These are phyloP conservation scores for Cymbidium sinense DNA, from an alignment of 106 monocot genomes.

Conservation along the genomic window DNA sequence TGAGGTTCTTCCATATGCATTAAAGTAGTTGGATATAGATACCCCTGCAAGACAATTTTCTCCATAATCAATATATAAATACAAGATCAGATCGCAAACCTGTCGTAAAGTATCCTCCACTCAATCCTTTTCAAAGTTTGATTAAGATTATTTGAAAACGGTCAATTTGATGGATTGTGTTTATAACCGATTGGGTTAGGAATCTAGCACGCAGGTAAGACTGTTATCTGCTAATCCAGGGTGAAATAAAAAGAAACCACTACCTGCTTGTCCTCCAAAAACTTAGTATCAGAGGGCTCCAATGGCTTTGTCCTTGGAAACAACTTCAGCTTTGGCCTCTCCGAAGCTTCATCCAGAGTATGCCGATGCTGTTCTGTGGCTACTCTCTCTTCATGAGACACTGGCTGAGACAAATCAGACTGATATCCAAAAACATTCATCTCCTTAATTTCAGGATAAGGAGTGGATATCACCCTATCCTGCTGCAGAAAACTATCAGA, in stretches of 20 bases:
- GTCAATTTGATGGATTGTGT: background rate
- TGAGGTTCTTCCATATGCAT: conserved; percentile 13
- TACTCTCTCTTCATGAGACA: conserved; percentile 38
- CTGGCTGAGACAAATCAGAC: conserved; percentile 15
- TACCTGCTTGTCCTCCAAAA: conserved; percentile 19
- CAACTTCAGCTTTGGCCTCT: conserved; percentile 56
- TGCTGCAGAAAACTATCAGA: background rate
- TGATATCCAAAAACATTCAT: conserved; percentile 6
- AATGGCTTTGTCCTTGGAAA: conserved; percentile 44
- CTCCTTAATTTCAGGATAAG: conserved; percentile 32
- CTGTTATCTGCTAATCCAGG: background rate
- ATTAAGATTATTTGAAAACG: background rate
- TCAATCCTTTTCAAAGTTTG: too few relatives aligned
- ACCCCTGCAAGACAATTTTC: conserved; percentile 14
- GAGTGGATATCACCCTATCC: conserved; percentile 19
- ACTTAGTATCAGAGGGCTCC: conserved; percentile 21
- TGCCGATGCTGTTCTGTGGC: conserved; percentile 14
- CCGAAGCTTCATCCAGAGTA: conserved; percentile 16
- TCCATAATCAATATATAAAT: background rate
- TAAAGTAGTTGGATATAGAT: conserved; percentile 6
- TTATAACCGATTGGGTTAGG: background rate
- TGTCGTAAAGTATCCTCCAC: background rate
- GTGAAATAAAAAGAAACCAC: background rate
- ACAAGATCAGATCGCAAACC: background rate
- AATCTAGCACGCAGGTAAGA: background rate